Conservation (phyloP, 1,139 yeast species). For the Schwanniomyces etchellsii region DNA sequence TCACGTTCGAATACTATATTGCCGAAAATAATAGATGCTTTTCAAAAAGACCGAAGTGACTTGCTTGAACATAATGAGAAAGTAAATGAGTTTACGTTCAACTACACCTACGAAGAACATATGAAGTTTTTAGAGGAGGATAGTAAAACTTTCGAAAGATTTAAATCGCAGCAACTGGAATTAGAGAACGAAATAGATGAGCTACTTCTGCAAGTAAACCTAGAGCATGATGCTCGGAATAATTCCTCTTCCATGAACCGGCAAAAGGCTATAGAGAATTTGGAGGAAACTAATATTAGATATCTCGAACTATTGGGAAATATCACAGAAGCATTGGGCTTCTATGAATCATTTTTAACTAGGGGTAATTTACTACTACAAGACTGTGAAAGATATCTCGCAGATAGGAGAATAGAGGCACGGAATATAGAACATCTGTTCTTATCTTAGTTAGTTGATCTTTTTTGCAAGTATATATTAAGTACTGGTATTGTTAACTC, state of each 20-base stretch:
- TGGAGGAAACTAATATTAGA: constrained; percentile 50
- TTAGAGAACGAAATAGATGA: constrained; percentile 40
- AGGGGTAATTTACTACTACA: constrained; percentile 43
- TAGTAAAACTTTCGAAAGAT: constrained; percentile 28
- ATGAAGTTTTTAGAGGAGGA: constrained; percentile 37
- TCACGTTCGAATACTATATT: constrained; percentile 44
- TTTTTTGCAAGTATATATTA: too few species aligned
- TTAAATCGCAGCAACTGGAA: constrained; percentile 34
- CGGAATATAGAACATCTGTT: too few species aligned
- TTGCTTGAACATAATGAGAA: constrained; percentile 13
- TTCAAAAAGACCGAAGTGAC: constrained; percentile 14
- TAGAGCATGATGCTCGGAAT: constrained; percentile 10
- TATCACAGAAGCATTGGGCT: constrained; percentile 62
- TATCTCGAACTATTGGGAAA: constrained; percentile 55
- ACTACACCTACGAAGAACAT: constrained; percentile 29
- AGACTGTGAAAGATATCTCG: constrained; percentile 44
- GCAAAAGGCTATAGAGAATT: constrained; percentile 43
- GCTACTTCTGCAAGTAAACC: constrained; percentile 32
- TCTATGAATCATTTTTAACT: constrained; percentile 58
- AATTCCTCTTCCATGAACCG: constrained; percentile 30
- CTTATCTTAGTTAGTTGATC: too few species aligned
- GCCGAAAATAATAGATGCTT: constrained; percentile 46
- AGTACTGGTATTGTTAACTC: too few species aligned
- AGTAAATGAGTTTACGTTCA: constrained; percentile 24
- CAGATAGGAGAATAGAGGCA: too few species aligned